Evolutionary conservation across 1,284 basidiomycete species (phyloP).

Genomic region (Trametes pubescens): DNA sequence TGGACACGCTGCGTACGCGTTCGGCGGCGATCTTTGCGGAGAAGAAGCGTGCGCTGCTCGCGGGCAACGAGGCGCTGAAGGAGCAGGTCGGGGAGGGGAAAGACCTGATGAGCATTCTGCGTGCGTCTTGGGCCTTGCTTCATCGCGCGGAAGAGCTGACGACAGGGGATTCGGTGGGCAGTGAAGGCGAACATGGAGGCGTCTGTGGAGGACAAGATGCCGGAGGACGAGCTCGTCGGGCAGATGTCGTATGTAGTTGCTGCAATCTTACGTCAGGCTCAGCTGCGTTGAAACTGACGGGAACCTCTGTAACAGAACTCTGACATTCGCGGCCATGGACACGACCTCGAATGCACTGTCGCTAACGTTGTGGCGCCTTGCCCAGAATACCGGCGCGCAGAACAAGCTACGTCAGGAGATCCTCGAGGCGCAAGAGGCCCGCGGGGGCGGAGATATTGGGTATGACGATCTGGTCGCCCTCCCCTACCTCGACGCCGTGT

Average conservation of each 20-base stretch:
- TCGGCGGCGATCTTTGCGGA: slow-evolving; percentile 31
- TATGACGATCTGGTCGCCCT: slow-evolving; percentile 42
- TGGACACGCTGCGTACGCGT: neutral
- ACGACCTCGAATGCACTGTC: slow-evolving; percentile 41
- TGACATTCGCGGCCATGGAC: slow-evolving; percentile 40
- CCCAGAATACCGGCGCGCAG: slow-evolving; percentile 25
- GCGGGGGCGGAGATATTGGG: slow-evolving; percentile 31
- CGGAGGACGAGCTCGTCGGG: slow-evolving; percentile 26
- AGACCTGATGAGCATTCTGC: slow-evolving; percentile 42
- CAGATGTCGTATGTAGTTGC: slow-evolving; percentile 37
- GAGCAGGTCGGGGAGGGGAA: slow-evolving; percentile 42
- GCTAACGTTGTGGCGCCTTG: slow-evolving; percentile 37
- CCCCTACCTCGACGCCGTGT: slow-evolving; percentile 45
- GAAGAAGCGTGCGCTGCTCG: slow-evolving; percentile 37
- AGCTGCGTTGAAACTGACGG: too few species aligned
- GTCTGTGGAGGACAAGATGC: slow-evolving; percentile 36
- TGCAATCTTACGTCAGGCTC: neutral
- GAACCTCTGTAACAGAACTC: slow-evolving; percentile 23
- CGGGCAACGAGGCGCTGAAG: slow-evolving; percentile 38
- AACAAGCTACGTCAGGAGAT: slow-evolving; percentile 40
- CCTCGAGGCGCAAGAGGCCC: slow-evolving; percentile 23
- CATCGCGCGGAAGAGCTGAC: neutral
- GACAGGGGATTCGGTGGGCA: slow-evolving; percentile 2
- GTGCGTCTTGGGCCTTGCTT: slow-evolving; percentile 27
- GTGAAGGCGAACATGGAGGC: slow-evolving; percentile 41